Evolutionary conservation across 2,329 filamentous ascomycete species (phyloP).

Genomic region (Shiraia sp.): DNA sequence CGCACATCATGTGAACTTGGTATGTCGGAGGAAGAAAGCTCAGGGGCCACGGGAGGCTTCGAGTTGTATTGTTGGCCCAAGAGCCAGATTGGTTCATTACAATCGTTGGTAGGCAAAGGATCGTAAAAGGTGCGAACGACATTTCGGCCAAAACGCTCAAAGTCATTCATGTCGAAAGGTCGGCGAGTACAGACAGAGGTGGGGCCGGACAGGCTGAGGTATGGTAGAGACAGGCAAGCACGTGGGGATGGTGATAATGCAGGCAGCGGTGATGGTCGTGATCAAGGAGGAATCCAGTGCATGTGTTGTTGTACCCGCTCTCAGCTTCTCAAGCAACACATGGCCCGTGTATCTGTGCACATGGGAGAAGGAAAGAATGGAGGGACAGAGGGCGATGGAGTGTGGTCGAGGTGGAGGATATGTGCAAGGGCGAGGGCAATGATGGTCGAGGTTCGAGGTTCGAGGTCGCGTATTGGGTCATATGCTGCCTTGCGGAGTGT

Average conservation of each 20-base stretch:
- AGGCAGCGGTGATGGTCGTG: constrained; percentile 18
- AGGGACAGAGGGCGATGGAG: background rate
- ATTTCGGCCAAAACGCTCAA: constrained; percentile 74
- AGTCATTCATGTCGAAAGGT: constrained; percentile 62
- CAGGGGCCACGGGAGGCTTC: constrained; percentile 20
- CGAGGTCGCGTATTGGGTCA: constrained; percentile 6
- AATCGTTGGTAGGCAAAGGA: constrained; percentile 81
- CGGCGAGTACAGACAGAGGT: background rate
- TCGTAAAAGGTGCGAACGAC: constrained; percentile 94
- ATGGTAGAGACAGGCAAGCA: background rate
- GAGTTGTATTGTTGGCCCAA: constrained; percentile 65
- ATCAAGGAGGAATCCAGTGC: constrained; percentile 13
- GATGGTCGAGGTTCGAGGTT: background rate
- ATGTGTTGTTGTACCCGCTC: constrained; percentile 12
- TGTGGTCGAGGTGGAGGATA: background rate
- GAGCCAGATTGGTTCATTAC: constrained; percentile 78
- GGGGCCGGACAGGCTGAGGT: too few relatives aligned
- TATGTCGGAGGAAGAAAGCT: constrained; percentile 21
- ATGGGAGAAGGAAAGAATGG: too few relatives aligned
- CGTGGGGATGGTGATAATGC: constrained; percentile 6
- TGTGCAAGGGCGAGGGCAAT: background rate
- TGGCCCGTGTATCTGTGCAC: too few relatives aligned
- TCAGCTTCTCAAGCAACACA: too few relatives aligned
- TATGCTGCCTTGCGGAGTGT: constrained; percentile 8
- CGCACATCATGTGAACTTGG: constrained; percentile 30